These are phyloP conservation scores for Cordyceps cicadae DNA, from an alignment of 2,329 filamentous ascomycete genomes.

Conservation along the genomic window DNA sequence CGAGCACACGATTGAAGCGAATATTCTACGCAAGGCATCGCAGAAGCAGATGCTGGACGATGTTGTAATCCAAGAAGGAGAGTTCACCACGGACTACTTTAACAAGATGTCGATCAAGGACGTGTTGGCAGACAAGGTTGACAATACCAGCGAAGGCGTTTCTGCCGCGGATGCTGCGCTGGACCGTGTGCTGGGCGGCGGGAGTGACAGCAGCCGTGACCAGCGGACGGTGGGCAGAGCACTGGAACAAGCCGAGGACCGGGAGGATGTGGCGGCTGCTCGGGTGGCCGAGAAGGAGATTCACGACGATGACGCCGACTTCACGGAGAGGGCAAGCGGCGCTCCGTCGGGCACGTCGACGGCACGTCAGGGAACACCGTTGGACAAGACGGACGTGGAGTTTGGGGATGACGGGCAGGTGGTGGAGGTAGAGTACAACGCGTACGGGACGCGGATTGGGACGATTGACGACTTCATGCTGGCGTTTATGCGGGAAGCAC, in stretches of 20 bases:
- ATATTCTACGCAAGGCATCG: constrained; percentile 91
- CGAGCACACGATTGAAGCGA: constrained; percentile 93
- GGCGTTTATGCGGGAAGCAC: constrained; percentile 53
- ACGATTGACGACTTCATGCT: constrained; percentile 73
- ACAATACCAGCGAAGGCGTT: constrained; percentile 40
- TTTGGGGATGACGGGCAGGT: constrained; percentile 25
- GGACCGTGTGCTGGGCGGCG: constrained; percentile 72
- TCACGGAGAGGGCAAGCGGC: constrained; percentile 55
- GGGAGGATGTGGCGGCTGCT: constrained; percentile 83
- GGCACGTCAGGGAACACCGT: constrained; percentile 44
- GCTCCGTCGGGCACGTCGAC: constrained; percentile 41
- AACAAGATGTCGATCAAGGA: constrained; percentile 68
- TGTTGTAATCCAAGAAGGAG: constrained; percentile 95
- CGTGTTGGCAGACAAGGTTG: constrained; percentile 53
- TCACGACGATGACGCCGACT: constrained; percentile 77
- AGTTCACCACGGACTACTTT: constrained; percentile 96
- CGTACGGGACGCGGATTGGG: constrained; percentile 47
- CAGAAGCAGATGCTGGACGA: constrained; percentile 98
- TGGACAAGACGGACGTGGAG: constrained; percentile 23
- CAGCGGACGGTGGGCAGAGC: constrained; percentile 58
- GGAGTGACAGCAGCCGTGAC: constrained; percentile 51
- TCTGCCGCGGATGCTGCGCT: constrained; percentile 74
- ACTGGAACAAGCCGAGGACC: constrained; percentile 84
- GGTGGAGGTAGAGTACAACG: constrained; percentile 45
- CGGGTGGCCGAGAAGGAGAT: constrained; percentile 83